Evolutionary conservation across 179 eudicot species (phyloP), one percentile per base, ranked within the genome.

Genomic region (Camellia oleifera): DNA sequence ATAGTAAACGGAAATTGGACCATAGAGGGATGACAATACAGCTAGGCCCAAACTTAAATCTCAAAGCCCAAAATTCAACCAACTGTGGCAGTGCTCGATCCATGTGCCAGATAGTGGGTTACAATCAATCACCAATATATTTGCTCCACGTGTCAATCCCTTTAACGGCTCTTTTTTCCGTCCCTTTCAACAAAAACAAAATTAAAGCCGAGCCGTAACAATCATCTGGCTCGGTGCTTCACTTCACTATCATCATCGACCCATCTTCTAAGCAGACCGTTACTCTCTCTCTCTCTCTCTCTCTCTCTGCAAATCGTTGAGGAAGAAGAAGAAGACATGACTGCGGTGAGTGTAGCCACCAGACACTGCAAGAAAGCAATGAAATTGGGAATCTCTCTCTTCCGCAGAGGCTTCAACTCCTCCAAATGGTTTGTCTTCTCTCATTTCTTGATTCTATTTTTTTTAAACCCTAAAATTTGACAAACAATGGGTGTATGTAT

Each of bases 351-450:
- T 50, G 80, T 66, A 52, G 85, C 85, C 13, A 62, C 81, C 7
- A 75, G 73, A 58, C 91, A 85, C 44, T 92, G 89, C 60, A 86
- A 77, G 88, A 91, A 88, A 79, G 87, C 89, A 7, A 74, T 85
- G 64, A 88, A 85, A 81, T 75, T 93, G 17, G 88, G 82, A 0
- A 67, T 85, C 62, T 82, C 91, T 1, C n/a, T 92, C 81, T 85
- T 95, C 79, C 84, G 92, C 81, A 78, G 84, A 0, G 86, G 87
- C 81, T 95, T 95, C 88, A 95, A 94, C 70, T 81, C 97, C 13
- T 92, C 99, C 60, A 92, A 91, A 88, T 95, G 98, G 98, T 94
- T 20, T 64, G 17, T 78, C 40, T 14, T 20, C 63, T 10, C 15
- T 6, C 40, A 20, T 20, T 69, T 10, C 15, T 6, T 11, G 3